Percentiles rank a stretch among this genome's conserved stretches.
phyloP scores from a whole-genome alignment of 768 basidiomycete species.

The Boletus rubroflammeus region DNA sequence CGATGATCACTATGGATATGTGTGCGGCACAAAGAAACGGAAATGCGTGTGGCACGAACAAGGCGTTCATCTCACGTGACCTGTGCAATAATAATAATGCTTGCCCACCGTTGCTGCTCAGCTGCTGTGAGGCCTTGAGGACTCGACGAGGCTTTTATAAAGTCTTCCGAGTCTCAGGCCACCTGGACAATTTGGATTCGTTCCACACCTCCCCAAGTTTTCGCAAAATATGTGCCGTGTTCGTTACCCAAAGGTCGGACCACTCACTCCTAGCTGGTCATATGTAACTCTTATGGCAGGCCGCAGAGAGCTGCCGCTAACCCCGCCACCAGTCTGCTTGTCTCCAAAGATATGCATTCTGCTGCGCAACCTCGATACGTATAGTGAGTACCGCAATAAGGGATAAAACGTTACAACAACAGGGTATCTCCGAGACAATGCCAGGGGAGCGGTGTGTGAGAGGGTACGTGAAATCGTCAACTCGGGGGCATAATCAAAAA shows the following conservation, averaged over 20 bases:
- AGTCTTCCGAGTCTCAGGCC: background rate
- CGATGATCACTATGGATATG: background rate
- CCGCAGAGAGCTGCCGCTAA: background rate
- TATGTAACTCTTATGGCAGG: background rate
- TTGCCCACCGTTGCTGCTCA: background rate
- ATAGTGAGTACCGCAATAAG: constrained; percentile 24
- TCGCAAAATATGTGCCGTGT: background rate
- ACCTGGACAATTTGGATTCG: background rate
- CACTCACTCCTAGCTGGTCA: too few relatives aligned
- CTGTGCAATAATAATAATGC: too few relatives aligned
- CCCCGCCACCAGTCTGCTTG: background rate
- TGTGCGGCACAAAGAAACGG: background rate
- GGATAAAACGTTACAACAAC: constrained; percentile 31
- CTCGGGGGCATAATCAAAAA: constrained; percentile 24
- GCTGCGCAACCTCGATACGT: constrained; percentile 34
- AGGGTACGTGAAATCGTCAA: constrained; percentile 34
- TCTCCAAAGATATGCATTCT: constrained; percentile 36
- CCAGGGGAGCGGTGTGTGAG: constrained; percentile 8
- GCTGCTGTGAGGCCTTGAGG: too few relatives aligned
- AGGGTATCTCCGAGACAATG: constrained; percentile 36
- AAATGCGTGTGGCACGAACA: background rate
- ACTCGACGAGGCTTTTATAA: background rate
- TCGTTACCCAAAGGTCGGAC: background rate
- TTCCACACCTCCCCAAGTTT: background rate
- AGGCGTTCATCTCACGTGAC: constrained; percentile 10